Evolutionary conservation across 192 early-diverging fungal species (phyloP), one percentile per base, ranked within the genome.

Genomic region (Jimgerdemannia flammicorona): DNA sequence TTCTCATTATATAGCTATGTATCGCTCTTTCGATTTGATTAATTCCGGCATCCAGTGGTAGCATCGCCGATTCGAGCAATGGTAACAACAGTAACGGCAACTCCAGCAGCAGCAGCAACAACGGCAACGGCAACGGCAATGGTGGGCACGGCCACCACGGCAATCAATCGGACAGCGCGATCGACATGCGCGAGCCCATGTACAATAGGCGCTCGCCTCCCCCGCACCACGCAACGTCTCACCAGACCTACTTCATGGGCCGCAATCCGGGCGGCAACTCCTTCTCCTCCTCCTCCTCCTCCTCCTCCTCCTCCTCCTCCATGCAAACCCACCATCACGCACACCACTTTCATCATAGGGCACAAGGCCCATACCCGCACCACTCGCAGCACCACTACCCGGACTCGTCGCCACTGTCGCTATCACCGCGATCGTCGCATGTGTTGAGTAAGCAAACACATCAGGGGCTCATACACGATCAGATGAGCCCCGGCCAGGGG

Each of bases 61-160:
- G 40, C 67, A 40, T 41, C 18, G 19, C 67, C 6, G 19, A 20
- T 20, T 68, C 19, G 29, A 41, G 67, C 29, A 68, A 68, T 68
- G 67, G 67, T 29, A n/a, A n/a, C 67, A 68, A 68, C 40, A 41
- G 67, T 8, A 68, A 68, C 67, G 67, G 67, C 6, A 68, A 68
- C 19, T 40, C 29, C 18, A 68, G 67, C 67, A 68, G 67, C 2
- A 2, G 67, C 19, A 40, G 29, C 67, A 68, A 68, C 40, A 41
- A 29, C 29, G 29, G 67, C 19, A 68, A 68, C 40, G 67, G 67
- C 19, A 68, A 68, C 19, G 67, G 67, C 18, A 68, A 68, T 68
- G 67, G 67, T 19, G 67, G 67, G 7, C 19, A 68, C 40, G 18
- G 67, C 67, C 67, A 40, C 67, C 67, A 68, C 2, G 67, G 19